Evolutionary conservation across 163 green algal species (phyloP), one percentile per base, ranked within the genome.

Genomic region (Volvox carteri): DNA sequence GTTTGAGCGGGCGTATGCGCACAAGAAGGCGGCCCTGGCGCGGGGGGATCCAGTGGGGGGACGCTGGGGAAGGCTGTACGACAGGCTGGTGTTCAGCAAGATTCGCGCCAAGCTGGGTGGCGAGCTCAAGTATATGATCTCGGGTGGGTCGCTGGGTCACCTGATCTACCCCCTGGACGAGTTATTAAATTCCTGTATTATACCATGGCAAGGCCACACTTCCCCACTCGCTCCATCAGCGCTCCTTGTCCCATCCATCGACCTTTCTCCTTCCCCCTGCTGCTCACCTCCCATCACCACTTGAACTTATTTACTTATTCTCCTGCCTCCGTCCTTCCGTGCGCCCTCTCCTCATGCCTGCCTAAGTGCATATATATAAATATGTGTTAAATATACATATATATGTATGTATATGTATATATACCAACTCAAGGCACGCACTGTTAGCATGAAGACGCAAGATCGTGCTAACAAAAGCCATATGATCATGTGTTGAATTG

Each of bases 41-140:
- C 70, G 62, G 14, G 96, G 96, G 11, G 96, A 99, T 90, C 87
- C 94, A 21, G 93, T 81, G 44, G 96, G 96, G 16, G 97, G 96
- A n/a, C 90, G 91, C 67, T 95, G 96, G 91, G 97, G 93, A 0
- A 75, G 90, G 16, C 93, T 99, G 41, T 99, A 96, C 94, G 96
- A 99, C 92, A 80, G 88, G 33, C 93, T 99, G 23, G 96, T 99
- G 39, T 99, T 99, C 93, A 97, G 92, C 80, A 99, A 99, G 90
- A 94, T 98, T 84, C 93, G 92, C 21, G 97, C 95, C 18, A 96
- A 96, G 87, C 86, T 99, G n/a, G 98, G 98, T 35, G 98, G 98
- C 6, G 87, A 97, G 74, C 95, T 99, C 76, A 95, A 96, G 85
- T 91, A 97, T 89, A 96, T 99, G 92, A 96, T 92, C 35, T 97